These are phyloP conservation scores for Quercus phellos DNA, from an alignment of 331 rosid species.

Conservation along the genomic window DNA sequence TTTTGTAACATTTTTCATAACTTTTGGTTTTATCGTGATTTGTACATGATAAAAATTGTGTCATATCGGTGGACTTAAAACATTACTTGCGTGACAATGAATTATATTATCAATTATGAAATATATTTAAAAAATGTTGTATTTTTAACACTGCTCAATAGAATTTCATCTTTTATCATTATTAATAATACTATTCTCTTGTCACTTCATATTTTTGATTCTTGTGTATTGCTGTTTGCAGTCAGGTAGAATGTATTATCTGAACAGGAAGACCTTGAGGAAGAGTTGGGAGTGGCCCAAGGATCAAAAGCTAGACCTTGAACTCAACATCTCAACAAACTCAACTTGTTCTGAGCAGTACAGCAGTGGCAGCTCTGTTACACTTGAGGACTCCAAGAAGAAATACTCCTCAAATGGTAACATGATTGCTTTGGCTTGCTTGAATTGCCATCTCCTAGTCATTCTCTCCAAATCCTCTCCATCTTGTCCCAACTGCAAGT, in stretches of 20 bases:
- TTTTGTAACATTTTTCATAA: too few relatives aligned
- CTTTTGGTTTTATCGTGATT: too few relatives aligned
- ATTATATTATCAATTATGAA: too few relatives aligned
- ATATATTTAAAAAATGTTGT: too few relatives aligned
- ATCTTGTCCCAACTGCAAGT: conserved; percentile 48
- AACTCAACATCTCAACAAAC: conserved; percentile 36
- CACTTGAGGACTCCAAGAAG: conserved; percentile 4
- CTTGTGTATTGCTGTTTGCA: conserved; percentile 7
- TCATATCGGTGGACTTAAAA: too few relatives aligned
- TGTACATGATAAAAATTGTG: too few relatives aligned
- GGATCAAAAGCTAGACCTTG: conserved; percentile 33
- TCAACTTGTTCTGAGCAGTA: conserved; percentile 7
- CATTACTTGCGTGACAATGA: too few relatives aligned
- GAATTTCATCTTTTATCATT: too few relatives aligned
- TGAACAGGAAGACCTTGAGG: conserved; percentile 40
- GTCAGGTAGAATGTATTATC: conserved; percentile 41
- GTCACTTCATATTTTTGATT: neutral
- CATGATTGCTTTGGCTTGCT: conserved; percentile 49
- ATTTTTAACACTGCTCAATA: too few relatives aligned
- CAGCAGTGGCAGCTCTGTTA: neutral
- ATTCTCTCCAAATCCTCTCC: conserved; percentile 42
- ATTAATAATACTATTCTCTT: too few relatives aligned
- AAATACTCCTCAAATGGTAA: conserved; percentile 1
- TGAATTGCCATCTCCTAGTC: conserved; percentile 45
- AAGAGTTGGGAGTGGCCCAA: conserved; percentile 42